Conservation (phyloP, 2,329 filamentous ascomycete genomes). For the Nakataea oryzae region DNA sequence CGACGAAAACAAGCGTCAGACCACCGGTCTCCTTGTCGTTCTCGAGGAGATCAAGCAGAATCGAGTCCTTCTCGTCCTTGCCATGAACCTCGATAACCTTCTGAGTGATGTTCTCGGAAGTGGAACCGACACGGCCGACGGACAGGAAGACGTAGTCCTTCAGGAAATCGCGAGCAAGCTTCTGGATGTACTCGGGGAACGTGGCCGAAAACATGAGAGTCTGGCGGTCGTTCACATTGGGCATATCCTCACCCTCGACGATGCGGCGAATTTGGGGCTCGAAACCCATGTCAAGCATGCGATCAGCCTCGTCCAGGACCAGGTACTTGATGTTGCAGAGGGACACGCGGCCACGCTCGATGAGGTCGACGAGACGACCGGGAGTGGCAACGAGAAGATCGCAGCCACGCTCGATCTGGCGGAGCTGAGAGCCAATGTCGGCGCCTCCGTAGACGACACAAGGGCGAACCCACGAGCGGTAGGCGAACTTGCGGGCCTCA, state of each 20-base stretch:
- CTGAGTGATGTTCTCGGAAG: constrained; percentile 99
- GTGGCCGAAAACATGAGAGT: constrained; percentile 99
- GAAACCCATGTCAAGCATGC: constrained; percentile 99
- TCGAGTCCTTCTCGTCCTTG: constrained; percentile 81
- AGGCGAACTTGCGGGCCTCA: constrained; percentile 94
- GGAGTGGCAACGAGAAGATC: constrained; percentile 96
- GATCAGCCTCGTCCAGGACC: constrained; percentile 96
- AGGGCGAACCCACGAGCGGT: constrained; percentile 96
- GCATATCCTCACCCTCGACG: constrained; percentile 98
- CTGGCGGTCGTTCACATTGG: constrained; percentile 69
- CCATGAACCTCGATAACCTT: constrained; percentile 97
- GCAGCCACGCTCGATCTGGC: constrained; percentile 94
- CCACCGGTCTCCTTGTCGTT: constrained; percentile 64
- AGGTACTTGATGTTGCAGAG: constrained; percentile 98
- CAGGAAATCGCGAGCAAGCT: constrained; percentile 96
- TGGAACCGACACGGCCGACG: constrained; percentile 95
- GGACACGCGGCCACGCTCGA: constrained; percentile 96
- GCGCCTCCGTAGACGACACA: constrained; percentile 99
- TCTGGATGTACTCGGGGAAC: constrained; percentile 98
- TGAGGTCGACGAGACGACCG: constrained; percentile 92
- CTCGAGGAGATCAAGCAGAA: constrained; percentile 93
- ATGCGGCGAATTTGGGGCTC: constrained; percentile 98
- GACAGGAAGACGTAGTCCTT: constrained; percentile 99
- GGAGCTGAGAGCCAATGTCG: constrained; percentile 95
- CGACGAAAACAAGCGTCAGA: constrained; percentile 93